Conservation (phyloP, 768 basidiomycete species). For the Mycena albidolilacea region DNA sequence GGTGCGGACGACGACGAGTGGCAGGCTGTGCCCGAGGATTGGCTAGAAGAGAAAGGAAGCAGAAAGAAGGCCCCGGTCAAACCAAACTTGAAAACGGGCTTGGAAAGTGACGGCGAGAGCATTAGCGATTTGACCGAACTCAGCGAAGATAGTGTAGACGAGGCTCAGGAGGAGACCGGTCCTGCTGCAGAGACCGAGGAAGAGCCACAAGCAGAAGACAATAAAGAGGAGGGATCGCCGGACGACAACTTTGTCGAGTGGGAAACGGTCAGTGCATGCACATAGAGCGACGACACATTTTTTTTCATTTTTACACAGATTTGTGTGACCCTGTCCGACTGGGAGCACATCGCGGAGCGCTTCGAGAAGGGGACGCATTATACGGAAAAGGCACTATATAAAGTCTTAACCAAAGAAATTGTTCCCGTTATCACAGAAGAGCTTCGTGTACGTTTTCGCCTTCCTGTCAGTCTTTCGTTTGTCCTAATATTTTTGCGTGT, state of each 20-base stretch:
- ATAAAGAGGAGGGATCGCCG: constrained; percentile 49
- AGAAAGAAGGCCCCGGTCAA: constrained; percentile 33
- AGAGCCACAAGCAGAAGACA: constrained; percentile 34
- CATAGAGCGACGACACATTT: constrained; percentile 2
- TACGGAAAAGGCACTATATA: constrained; percentile 85
- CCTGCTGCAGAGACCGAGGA: constrained; percentile 27
- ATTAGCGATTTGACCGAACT: constrained; percentile 85
- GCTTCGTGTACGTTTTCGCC: constrained; percentile 66
- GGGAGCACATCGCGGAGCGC: constrained; percentile 83
- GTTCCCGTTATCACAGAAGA: constrained; percentile 80
- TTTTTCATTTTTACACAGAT: constrained; percentile 62
- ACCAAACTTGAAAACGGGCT: constrained; percentile 61
- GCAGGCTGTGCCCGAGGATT: constrained; percentile 87
- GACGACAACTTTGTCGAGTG: constrained; percentile 82
- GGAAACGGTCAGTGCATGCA: constrained; percentile 79
- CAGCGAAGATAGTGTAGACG: constrained; percentile 60
- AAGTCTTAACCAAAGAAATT: constrained; percentile 73
- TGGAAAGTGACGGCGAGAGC: constrained; percentile 74
- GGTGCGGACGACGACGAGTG: constrained; percentile 76
- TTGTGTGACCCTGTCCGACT: constrained; percentile 86
- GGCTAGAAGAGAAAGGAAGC: constrained; percentile 53
- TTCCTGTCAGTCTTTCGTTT: not conserved
- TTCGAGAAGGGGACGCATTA: constrained; percentile 86
- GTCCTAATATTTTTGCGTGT: not conserved
- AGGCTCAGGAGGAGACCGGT: constrained; percentile 27